Base-by-base conservation (phyloP, 2,329 filamentous ascomycete species). In the Ophiostoma australiae region DNA sequence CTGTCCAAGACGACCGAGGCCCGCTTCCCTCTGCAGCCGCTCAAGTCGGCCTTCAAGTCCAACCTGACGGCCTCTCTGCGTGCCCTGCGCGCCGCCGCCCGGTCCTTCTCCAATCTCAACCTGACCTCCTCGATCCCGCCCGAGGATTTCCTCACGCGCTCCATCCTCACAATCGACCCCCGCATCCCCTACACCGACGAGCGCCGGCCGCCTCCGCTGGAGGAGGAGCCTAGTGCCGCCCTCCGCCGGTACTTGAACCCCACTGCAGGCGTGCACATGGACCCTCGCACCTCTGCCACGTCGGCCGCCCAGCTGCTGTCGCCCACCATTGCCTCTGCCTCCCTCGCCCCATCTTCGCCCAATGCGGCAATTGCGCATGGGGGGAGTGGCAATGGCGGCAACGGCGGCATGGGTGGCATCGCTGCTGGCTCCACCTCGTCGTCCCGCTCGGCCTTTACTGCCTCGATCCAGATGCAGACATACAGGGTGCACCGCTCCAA, bases 391-490 rank as follows among this genome's bases (percentile, higher is more conserved):
- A 31, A 41, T 31, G 66, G 37, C 23, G 39, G 66, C 7, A 17
- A 41, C 10, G 39, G 39, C 39, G 39, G 39, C 39, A 41, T 41
- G 39, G 39, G 39, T n/a, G 39, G 66, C 7, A 5, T 41, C 41
- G 23, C 71, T 4, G 15, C 70, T 4, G 35, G 63, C 10, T n/a
- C 27, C 11, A 70, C 39, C 3, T 48, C 58, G 4, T 58, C 70
- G 48, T 55, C 71, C 13, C 52, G 68, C 71, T 80, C 70, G 79
- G 81, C 72, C 69, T 90, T 86, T 76, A 89, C 87, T 17, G 87
- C 89, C 35, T 90, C 89, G 1, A 90, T 91, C 72, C 88, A 90
- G 77, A 90, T 91, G 88, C 87, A 90, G 76, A 91, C 89, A 0
- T 91, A 91, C 81, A 88, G 87, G 76, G 83, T 87, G 44, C 84